Conservation (phyloP, 1,284 basidiomycete genomes). For the Anthracocystis walkeri region DNA sequence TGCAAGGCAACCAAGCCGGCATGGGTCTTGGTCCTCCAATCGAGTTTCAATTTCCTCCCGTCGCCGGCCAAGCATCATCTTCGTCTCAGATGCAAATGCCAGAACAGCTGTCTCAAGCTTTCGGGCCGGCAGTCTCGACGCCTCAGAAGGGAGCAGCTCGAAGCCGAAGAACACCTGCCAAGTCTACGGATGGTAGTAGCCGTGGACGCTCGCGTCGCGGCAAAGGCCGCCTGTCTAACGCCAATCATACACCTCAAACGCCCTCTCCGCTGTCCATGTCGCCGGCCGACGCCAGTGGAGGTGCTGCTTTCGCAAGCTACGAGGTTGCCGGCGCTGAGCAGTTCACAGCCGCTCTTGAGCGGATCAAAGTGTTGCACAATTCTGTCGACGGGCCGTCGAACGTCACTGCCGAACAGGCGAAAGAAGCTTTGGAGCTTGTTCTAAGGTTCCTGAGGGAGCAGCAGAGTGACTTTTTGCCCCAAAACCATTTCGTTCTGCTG, state of each 20-base stretch:
- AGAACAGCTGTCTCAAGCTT: conserved; percentile 6
- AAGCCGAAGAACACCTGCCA: conserved; percentile 12
- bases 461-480: conserved; percentile 38
- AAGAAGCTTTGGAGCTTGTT: conserved; percentile 38
- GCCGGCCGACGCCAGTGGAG: conserved; percentile 22
- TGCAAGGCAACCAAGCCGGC: conserved; percentile 8
- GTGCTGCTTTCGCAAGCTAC: not conserved
- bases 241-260: conserved; percentile 38
- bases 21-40: conserved; percentile 31
- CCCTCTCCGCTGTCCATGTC: conserved; percentile 44
- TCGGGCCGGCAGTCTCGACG: conserved; percentile 2
- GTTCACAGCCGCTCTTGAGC: conserved; percentile 29
- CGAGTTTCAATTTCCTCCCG: conserved; percentile 23
- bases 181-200: conserved; percentile 12
- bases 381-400: conserved; percentile 21
- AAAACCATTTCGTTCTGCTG: conserved; percentile 36
- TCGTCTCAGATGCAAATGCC: conserved; percentile 13
- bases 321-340: conserved; percentile 20
- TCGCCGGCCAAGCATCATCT: not conserved
- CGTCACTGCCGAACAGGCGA: conserved; percentile 41
- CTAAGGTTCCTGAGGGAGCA: conserved; percentile 48
- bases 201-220: conserved; percentile 32
- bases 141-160: conserved; percentile 18
- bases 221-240: conserved; percentile 31
- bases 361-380: conserved; percentile 15